Base-by-base conservation (phyloP, 2,329 filamentous ascomycete species). In the Pyrenochaeta sp. region DNA sequence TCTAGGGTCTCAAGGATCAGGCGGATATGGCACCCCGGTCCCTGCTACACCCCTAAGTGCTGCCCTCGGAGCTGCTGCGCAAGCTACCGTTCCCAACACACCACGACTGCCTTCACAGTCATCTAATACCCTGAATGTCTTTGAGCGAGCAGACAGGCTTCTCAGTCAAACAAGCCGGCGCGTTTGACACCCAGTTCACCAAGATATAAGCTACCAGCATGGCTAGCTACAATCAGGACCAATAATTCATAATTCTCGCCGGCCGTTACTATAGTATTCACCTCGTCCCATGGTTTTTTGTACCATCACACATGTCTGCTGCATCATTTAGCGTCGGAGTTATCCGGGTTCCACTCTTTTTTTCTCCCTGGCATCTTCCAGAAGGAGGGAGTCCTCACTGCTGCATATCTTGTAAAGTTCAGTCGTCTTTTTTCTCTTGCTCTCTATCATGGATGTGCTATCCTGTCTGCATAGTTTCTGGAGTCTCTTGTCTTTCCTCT, bases 1-100 rank as follows among this genome's bases (percentile, higher is more conserved):
- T 39, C 39, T 69, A 18, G 48, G 58, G 14, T 63, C 62, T 10
- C 55, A 61, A 37, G 58, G 61, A 19, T 67, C 64, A 13, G 61
- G 53, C 35, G 79, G 76, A 9, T 80, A 80, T 32, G 77, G 79
- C 15, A 74, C 81, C 7, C 77, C 81, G 8, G 74, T 91, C 24
- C 91, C 92, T 7, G 90, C 94, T 61, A 96, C 92, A 1, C 92
- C 93, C 6, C 81, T 96, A 50, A 94, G 89, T 59, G 92, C 91
- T 11, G 92, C 92, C 1, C 78, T 96, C 4, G 93, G 92, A 0
- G 90, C 92, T 5, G 92, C 92, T 14, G 89, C 91, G 41, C 91
- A 96, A 71, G 91, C 92, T 1, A 96, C 90, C 0, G 86, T 96
- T 8, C 88, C 90, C 3, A 89, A 89, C 36, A 71, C 65, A 10